Evolutionary conservation across 179 eudicot genomes (phyloP), one percentile per base, ranked within the genome.

Genomic region (Spergularia azorica): DNA sequence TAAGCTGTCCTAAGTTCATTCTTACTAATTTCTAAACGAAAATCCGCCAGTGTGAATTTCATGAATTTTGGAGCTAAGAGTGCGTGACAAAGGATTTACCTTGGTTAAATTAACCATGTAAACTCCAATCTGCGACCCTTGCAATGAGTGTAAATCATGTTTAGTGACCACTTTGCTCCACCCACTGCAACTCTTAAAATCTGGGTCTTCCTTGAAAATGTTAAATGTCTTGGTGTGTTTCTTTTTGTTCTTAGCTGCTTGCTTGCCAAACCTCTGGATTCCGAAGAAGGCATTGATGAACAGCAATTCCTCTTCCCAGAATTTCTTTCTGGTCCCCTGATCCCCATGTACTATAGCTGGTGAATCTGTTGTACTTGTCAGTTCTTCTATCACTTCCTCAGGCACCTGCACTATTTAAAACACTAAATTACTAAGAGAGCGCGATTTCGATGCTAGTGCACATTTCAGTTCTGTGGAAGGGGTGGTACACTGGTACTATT

Each of bases 51-150:
- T n/a, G 51, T 14, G 16, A 65, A 38, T n/a, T 3, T 21, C 21
- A 59, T 17, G 39, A 36, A 36, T 36, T 32, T 36, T 36, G 39
- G 4, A 36, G 39, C 39, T 36, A 36, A 36, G 4, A 36, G 39
- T 3, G 39, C 48, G 14, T 39, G 38, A 26, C 41, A 16, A 63
- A 56, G 48, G 63, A 57, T 63, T 69, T n/a, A 93, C 98, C 86
- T 55, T 65, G 56, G 83, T 91, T 55, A 95, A 79, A 79, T 92
- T 95, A 61, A 91, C 95, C 97, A 95, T 86, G 81, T 86, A 87
- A 64, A 90, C 71, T 50, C 93, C 90, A 57, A 91, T 79, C 17
- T 84, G 54, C 17, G 96, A 84, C 14, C 83, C 87, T 55, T 70
- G 80, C 18, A 93, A 75, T 0, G 90, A 83, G 3, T 67, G 73